Percentiles rank a stretch among this genome's conserved stretches.
Evolutionary conservation across 2,329 filamentous ascomycete genomes (phyloP).

Genomic region (Colletotrichum sp.): DNA sequence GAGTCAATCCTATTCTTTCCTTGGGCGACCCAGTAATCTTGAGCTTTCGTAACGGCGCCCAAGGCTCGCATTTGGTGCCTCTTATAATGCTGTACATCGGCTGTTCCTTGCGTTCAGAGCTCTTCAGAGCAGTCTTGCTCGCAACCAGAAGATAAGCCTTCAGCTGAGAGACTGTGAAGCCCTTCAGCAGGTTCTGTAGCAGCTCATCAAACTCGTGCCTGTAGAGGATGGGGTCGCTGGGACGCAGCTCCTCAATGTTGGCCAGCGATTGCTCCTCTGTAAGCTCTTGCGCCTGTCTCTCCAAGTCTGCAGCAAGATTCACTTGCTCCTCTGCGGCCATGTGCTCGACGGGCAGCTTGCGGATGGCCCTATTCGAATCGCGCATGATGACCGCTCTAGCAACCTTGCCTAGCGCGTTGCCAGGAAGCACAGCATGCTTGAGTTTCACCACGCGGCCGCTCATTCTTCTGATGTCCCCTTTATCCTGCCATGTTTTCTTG

Average conservation of each 20-base stretch:
- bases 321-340: not conserved
- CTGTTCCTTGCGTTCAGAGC: not conserved
- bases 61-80: conserved; percentile 35
- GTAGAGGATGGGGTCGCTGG: conserved; percentile 41
- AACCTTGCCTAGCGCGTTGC: conserved; percentile 39
- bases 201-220: conserved; percentile 47
- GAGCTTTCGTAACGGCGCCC: conserved; percentile 37
- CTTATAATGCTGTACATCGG: conserved; percentile 46
- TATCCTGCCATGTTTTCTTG: not conserved
- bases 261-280: conserved; percentile 40
- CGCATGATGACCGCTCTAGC: conserved; percentile 54
- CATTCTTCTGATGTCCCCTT: not conserved
- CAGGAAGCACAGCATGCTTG: not conserved
- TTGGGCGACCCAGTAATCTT: conserved; percentile 36
- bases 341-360: conserved; percentile 1
- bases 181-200: conserved; percentile 38
- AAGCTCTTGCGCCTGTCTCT: conserved; percentile 28
- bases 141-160: conserved; percentile 39
- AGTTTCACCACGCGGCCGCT: not conserved
- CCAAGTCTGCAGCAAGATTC: conserved; percentile 36
- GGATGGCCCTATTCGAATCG: conserved; percentile 28
- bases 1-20: conserved; percentile 40
- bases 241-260: conserved; percentile 56
- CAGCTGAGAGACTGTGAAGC: conserved; percentile 55
- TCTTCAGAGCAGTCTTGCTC: not conserved